Conservation (phyloP, 345 rosid genomes). For the Aegle marmelos region DNA sequence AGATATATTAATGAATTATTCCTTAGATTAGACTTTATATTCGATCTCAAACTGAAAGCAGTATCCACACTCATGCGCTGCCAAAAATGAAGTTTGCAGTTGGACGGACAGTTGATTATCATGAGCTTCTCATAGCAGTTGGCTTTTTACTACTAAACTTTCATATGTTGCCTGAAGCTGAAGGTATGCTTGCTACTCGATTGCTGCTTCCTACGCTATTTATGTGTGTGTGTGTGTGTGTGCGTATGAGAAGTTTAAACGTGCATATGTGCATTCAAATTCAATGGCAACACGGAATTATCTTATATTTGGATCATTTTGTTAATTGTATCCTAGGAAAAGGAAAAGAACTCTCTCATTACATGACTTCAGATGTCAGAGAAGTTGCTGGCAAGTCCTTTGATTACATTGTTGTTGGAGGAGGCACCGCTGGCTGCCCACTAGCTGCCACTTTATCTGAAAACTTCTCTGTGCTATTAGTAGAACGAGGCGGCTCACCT, state of each 20-base stretch:
- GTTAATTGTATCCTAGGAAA: too few relatives aligned
- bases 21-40: too few relatives aligned
- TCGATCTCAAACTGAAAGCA: too few relatives aligned
- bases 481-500: constrained; percentile 69
- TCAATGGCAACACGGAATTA: too few relatives aligned
- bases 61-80: too few relatives aligned
- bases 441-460: constrained; percentile 65
- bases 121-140: constrained; percentile 17
- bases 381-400: constrained; percentile 66
- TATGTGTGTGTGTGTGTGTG: too few relatives aligned
- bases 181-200: constrained; percentile 31
- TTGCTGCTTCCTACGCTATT: not conserved
- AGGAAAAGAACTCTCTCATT: constrained; percentile 45
- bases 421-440: constrained; percentile 74
- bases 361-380: constrained; percentile 52
- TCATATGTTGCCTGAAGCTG: constrained; percentile 28
- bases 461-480: constrained; percentile 55
- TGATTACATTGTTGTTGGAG: constrained; percentile 66
- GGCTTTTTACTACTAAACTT: constrained; percentile 12
- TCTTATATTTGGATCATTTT: too few relatives aligned
- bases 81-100: constrained; percentile 2
- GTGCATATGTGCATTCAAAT: too few relatives aligned
- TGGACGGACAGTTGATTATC: not conserved
- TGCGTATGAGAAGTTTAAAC: not conserved
- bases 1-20: too few relatives aligned